A percentile compares a stretch with the other conserved stretches of the same genome.
Conservation (phyloP, 2,329 filamentous ascomycete species). For the Zasmidium citrigriseum region DNA sequence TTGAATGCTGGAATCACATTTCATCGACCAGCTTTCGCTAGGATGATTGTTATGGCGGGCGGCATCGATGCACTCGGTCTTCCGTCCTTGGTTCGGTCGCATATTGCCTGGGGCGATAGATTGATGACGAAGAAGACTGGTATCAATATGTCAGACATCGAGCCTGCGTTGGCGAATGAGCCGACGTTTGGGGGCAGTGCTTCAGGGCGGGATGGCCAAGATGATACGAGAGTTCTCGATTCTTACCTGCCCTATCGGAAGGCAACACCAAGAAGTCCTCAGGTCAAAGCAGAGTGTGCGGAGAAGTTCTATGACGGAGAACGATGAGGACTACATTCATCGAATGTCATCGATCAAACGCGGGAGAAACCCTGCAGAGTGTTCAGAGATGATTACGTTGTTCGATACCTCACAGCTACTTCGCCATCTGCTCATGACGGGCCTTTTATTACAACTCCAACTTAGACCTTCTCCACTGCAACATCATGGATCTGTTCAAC, state of each 20-base stretch:
- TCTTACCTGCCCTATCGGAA: neutral
- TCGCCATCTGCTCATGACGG: too few relatives aligned
- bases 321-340: too few relatives aligned
- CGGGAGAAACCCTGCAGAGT: neutral
- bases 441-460: neutral
- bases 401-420: too few relatives aligned
- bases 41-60: slow-evolving; percentile 16
- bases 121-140: slow-evolving; percentile 8
- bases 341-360: too few relatives aligned
- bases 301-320: too few relatives aligned
- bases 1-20: slow-evolving; percentile 8
- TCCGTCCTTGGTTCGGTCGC: neutral
- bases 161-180: slow-evolving; percentile 1
- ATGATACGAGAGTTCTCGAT: slow-evolving; percentile 3
- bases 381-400: too few relatives aligned
- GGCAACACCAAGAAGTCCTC: neutral
- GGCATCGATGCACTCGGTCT: slow-evolving; percentile 8
- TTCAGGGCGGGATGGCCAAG: neutral
- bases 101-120: slow-evolving; percentile 5
- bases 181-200: neutral
- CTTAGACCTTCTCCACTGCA: slow-evolving; percentile 3
- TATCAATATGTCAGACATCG: slow-evolving; percentile 3
- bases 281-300: neutral
- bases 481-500: slow-evolving; percentile 18
- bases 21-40: slow-evolving; percentile 17